Conservation (phyloP, 2,329 filamentous ascomycete species). For the Hypoxylon rubiginosum region DNA sequence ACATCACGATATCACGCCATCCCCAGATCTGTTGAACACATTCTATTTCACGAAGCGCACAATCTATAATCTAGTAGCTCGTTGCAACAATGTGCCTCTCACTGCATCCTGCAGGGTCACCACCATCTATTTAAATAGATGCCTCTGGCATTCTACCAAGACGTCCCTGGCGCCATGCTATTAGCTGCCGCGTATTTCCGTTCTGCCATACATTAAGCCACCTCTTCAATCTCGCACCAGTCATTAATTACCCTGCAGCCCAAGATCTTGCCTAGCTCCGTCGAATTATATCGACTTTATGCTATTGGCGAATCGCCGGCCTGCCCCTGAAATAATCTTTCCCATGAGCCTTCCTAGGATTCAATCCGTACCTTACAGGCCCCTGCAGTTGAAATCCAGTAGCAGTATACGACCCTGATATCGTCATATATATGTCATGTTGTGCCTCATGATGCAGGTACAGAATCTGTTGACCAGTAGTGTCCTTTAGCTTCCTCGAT, state of each 20-base stretch:
- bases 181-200: slow-evolving; percentile 23
- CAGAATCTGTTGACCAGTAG: slow-evolving; percentile 14
- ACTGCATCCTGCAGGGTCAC: slow-evolving; percentile 27
- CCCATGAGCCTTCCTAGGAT: not conserved
- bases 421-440: slow-evolving; percentile 40
- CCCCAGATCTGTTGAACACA: not conserved
- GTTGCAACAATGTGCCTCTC: not conserved
- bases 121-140: slow-evolving; percentile 11
- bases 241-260: slow-evolving; percentile 11
- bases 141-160: slow-evolving; percentile 11
- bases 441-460: slow-evolving; percentile 23
- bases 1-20: not conserved
- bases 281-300: slow-evolving; percentile 9
- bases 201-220: slow-evolving; percentile 30
- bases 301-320: slow-evolving; percentile 3
- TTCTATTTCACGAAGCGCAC: slow-evolving; percentile 6
- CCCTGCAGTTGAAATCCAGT: slow-evolving; percentile 5
- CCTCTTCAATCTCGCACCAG: not conserved
- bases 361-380: not conserved
- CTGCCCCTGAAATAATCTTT: not conserved
- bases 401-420: slow-evolving; percentile 12
- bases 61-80: slow-evolving; percentile 8
- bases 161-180: slow-evolving; percentile 8
- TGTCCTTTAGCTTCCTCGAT: not conserved
- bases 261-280: slow-evolving; percentile 3